A percentile compares a stretch with the other conserved stretches of the same genome.
Evolutionary conservation across 306 rosid genomes (phyloP).

Genomic region (Corylus heterophylla): DNA sequence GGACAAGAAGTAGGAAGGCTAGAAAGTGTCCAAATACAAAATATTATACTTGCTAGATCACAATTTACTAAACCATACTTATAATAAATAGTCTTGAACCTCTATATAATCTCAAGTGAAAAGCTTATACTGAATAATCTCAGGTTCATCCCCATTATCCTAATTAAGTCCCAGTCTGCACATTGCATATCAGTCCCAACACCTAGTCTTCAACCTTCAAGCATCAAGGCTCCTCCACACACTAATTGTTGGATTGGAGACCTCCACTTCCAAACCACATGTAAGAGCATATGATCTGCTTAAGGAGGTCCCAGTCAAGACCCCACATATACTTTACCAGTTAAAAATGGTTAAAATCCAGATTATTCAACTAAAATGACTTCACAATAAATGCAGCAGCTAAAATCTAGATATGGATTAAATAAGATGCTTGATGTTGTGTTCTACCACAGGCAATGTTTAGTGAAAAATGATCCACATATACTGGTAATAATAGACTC

Average conservation of each 20-base stretch:
- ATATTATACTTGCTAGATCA: conserved; percentile 6
- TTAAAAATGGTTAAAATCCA: not conserved
- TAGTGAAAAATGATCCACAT: not conserved
- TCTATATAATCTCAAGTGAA: not conserved
- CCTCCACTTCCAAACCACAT: not conserved
- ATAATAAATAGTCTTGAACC: not conserved
- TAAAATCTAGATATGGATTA: not conserved
- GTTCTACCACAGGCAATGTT: not conserved
- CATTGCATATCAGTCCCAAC: not conserved
- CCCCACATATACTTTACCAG: not conserved
- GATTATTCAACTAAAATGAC: not conserved
- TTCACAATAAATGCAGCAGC: not conserved
- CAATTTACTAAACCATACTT: not conserved
- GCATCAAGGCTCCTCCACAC: not conserved
- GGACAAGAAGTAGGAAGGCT: too few species aligned
- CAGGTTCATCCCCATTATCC: not conserved
- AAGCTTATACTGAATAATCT: not conserved
- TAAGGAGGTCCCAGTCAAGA: conserved; percentile 1
- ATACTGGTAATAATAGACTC: not conserved
- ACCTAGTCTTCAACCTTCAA: not conserved
- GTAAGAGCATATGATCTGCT: not conserved
- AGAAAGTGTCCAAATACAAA: conserved; percentile 12
- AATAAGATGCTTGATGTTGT: not conserved
- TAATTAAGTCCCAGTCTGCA: not conserved
- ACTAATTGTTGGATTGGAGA: not conserved